A percentile compares a stretch with the other conserved stretches of the same genome.
Evolutionary conservation across 169 alveolate genomes (phyloP).

Genomic region (Babesia ovata): DNA sequence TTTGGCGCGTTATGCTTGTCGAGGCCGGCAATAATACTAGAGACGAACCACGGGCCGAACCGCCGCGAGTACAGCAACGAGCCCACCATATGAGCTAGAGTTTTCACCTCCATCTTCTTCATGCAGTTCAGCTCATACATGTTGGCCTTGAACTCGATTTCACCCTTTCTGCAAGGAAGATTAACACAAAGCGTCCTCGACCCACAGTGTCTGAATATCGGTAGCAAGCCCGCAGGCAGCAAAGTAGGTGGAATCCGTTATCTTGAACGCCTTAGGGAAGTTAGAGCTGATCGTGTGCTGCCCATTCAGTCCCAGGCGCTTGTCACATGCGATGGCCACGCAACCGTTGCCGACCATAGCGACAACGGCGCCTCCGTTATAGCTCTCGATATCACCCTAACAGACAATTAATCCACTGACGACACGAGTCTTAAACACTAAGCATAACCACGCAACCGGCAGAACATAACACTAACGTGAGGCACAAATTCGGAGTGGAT

Average conservation of each 20-base stretch:
- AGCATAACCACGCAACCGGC: neutral
- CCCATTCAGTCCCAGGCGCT: conserved; percentile 89
- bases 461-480: neutral
- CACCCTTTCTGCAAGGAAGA: conserved; percentile 62
- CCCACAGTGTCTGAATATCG: conserved; percentile 89
- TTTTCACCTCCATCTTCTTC: conserved; percentile 86
- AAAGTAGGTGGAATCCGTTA: conserved; percentile 84
- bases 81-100: conserved; percentile 88
- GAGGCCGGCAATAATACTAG: conserved; percentile 92
- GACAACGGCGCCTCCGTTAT: conserved; percentile 95
- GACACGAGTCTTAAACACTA: too few species aligned
- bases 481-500: neutral
- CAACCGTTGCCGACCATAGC: conserved; percentile 97
- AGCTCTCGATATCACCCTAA: conserved; percentile 80
- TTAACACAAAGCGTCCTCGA: neutral
- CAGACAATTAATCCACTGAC: neutral
- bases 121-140: conserved; percentile 87
- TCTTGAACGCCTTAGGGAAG: conserved; percentile 88
- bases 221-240: conserved; percentile 93
- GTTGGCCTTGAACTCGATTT: conserved; percentile 86
- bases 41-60: conserved; percentile 91
- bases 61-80: conserved; percentile 87
- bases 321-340: conserved; percentile 95
- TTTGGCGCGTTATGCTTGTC: conserved; percentile 84
- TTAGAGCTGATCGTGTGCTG: conserved; percentile 86